Conservation (phyloP, 345 rosid genomes). For the Melaleuca alternifolia region DNA sequence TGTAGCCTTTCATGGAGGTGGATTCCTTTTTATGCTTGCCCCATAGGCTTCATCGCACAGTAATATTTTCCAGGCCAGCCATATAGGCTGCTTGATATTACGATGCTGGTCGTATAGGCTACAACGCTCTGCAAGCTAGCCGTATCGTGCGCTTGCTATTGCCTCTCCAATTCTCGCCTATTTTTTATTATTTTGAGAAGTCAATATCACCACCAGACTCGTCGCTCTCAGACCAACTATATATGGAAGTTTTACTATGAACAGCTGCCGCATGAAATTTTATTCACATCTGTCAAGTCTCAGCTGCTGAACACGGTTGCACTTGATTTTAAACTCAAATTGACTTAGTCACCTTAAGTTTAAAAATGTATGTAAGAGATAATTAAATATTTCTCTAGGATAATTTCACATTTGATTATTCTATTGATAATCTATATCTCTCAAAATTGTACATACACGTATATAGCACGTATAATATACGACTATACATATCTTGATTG, state of each 20-base stretch:
- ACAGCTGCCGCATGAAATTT: accelerated
- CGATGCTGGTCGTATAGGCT: neutral
- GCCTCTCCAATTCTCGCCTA: too few species aligned
- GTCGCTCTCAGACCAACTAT: accelerated
- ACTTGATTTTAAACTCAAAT: neutral
- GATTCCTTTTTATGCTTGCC: neutral
- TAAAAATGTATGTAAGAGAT: too few species aligned
- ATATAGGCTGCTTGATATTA: neutral
- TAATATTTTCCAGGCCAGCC: neutral
- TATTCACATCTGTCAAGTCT: too few species aligned
- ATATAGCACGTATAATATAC: too few species aligned
- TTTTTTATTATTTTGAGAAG: neutral
- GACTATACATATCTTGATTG: too few species aligned
- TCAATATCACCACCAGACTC: neutral
- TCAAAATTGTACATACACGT: too few species aligned
- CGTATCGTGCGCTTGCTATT: neutral
- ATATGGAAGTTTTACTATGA: neutral
- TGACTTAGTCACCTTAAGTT: too few species aligned
- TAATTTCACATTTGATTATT: too few species aligned
- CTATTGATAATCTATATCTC: too few species aligned
- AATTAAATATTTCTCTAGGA: too few species aligned
- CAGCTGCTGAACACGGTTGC: neutral
- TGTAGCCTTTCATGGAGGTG: neutral
- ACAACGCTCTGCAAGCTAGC: neutral
- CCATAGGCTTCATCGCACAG: neutral